Conservation (phyloP, 805 yeast genomes). For the Candida incommunis region DNA sequence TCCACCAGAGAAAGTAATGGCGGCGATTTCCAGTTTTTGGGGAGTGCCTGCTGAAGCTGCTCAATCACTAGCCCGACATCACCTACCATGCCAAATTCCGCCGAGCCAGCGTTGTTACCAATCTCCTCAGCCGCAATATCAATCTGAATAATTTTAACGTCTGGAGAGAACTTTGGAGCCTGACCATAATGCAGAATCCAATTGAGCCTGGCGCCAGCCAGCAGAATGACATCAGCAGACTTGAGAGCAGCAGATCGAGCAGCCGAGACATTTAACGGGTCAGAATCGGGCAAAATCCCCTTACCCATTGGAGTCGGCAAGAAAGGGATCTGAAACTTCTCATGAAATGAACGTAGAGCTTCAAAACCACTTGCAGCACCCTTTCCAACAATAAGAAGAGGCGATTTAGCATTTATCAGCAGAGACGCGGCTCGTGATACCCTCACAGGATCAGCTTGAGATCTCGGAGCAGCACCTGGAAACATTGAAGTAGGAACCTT, state of each 20-base stretch:
- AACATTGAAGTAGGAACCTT: conserved; percentile 3
- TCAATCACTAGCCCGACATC: conserved; percentile 32
- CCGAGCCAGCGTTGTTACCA: conserved; percentile 29
- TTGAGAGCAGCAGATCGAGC: conserved; percentile 49
- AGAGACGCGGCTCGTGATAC: conserved; percentile 24
- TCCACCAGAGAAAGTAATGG: conserved; percentile 16
- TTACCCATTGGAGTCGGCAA: conserved; percentile 73
- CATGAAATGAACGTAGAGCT: conserved; percentile 28
- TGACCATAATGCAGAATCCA: conserved; percentile 65
- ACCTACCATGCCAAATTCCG: conserved; percentile 37
- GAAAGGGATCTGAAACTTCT: conserved; percentile 34
- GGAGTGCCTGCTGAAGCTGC: conserved; percentile 22
- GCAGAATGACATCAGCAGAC: conserved; percentile 41
- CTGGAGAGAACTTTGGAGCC: conserved; percentile 33
- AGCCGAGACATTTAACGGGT: conserved; percentile 37
- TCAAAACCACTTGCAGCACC: conserved; percentile 40
- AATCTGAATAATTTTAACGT: conserved; percentile 41
- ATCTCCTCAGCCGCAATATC: conserved; percentile 40
- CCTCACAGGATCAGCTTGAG: conserved; percentile 23
- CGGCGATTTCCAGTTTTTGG: conserved; percentile 23
- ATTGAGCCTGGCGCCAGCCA: conserved; percentile 55
- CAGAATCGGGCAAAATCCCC: conserved; percentile 45
- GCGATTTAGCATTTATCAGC: conserved; percentile 26
- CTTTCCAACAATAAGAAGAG: conserved; percentile 51
- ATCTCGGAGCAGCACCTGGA: conserved; percentile 24